Conservation (phyloP, 1,284 basidiomycete species). For the Ustilago lituana region DNA sequence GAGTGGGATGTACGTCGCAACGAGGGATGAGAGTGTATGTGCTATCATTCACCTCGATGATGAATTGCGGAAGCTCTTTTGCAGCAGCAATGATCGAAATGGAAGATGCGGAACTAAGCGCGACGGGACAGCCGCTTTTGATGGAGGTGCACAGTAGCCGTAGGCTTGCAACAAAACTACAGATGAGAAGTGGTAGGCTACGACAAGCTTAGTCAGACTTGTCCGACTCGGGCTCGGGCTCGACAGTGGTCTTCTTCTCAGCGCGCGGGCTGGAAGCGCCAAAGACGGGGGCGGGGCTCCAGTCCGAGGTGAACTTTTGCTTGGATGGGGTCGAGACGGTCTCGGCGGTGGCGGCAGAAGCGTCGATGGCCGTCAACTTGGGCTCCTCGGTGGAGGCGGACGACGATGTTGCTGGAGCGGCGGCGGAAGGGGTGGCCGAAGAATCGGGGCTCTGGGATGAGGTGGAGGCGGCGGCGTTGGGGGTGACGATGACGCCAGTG, state of each 20-base stretch:
- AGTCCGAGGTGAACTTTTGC: conserved; percentile 30
- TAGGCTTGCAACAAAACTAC: too few species aligned
- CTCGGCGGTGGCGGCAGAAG: conserved; percentile 14
- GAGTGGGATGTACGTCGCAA: conserved; percentile 10
- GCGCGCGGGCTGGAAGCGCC: conserved; percentile 25
- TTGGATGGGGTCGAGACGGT: conserved; percentile 24
- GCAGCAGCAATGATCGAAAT: too few species aligned
- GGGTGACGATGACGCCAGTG: conserved; percentile 39
- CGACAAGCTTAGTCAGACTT: conserved; percentile 12
- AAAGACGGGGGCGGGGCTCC: conserved; percentile 40
- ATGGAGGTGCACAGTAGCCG: too few species aligned
- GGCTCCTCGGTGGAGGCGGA: conserved; percentile 15
- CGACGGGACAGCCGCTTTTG: too few species aligned
- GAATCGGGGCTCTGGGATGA: conserved; percentile 17
- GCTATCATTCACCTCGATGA: too few species aligned
- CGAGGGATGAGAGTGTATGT: not conserved
- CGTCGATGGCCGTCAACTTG: conserved; percentile 32
- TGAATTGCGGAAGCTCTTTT: too few species aligned
- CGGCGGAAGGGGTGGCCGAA: conserved; percentile 9
- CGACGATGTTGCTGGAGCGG: not conserved
- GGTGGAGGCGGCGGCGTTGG: conserved; percentile 20
- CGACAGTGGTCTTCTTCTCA: conserved; percentile 20
- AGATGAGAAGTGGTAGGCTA: too few species aligned
- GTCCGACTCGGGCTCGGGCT: conserved; percentile 7
- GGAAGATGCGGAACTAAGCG: too few species aligned